Evolutionary conservation across 805 yeast species (phyloP).

Genomic region (Saccharomycopsis fermentans): DNA sequence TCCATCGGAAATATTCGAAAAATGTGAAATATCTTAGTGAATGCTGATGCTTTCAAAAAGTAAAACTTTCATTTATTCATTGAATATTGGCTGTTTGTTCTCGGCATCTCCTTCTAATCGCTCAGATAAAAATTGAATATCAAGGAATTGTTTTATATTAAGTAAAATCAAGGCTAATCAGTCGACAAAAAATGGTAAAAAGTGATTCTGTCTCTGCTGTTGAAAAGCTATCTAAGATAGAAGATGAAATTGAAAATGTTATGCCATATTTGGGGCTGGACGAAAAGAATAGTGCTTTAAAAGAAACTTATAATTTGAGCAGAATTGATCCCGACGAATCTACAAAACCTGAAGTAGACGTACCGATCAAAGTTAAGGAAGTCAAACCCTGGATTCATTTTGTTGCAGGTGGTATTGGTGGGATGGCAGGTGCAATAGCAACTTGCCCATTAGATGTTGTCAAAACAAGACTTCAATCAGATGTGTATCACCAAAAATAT

Average conservation of each 20-base stretch:
- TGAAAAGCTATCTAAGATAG: slow-evolving; percentile 23
- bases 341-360: background rate
- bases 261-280: slow-evolving; percentile 58
- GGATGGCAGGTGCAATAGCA: slow-evolving; percentile 93
- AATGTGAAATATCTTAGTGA: too few relatives aligned
- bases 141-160: too few relatives aligned
- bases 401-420: slow-evolving; percentile 90
- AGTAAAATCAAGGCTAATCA: background rate
- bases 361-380: slow-evolving; percentile 18
- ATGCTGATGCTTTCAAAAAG: too few relatives aligned
- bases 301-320: slow-evolving; percentile 27
- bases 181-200: background rate
- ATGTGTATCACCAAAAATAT: slow-evolving; percentile 57
- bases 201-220: background rate
- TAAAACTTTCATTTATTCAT: too few relatives aligned
- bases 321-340: background rate
- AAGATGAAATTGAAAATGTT: slow-evolving; percentile 48
- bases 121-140: too few relatives aligned
- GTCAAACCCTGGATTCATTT: slow-evolving; percentile 62
- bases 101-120: too few relatives aligned
- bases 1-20: too few relatives aligned
- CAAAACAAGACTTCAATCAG: slow-evolving; percentile 89
- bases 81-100: too few relatives aligned
- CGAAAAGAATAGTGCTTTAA: slow-evolving; percentile 51
- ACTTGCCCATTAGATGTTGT: slow-evolving; percentile 96